Percentiles rank a stretch among this genome's conserved stretches.
Evolutionary conservation across 2,329 filamentous ascomycete genomes (phyloP).

Genomic region (Alternaria atra): DNA sequence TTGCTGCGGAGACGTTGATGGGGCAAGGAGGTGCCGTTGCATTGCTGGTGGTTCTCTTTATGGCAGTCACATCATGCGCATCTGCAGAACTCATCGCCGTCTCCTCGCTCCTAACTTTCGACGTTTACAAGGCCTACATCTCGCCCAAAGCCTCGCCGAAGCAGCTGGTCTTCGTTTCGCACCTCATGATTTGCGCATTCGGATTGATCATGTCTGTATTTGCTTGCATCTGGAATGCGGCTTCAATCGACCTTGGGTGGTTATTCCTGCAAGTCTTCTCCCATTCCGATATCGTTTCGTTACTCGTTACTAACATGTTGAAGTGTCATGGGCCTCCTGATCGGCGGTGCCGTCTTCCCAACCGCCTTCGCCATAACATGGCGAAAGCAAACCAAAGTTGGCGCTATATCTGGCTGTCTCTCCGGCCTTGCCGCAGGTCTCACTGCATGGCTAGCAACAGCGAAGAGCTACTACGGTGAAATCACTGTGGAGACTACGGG

Average conservation of each 20-base stretch:
- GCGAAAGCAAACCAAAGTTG: slow-evolving; percentile 45
- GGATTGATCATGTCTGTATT: slow-evolving; percentile 54
- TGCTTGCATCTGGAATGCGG: slow-evolving; percentile 49
- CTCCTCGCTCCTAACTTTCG: slow-evolving; percentile 53
- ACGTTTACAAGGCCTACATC: slow-evolving; percentile 57
- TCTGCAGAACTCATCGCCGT: slow-evolving; percentile 55
- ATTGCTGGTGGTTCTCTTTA: slow-evolving; percentile 44
- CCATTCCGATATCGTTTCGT: not conserved
- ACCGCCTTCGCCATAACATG: slow-evolving; percentile 50
- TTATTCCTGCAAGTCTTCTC: slow-evolving; percentile 43
- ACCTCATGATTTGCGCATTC: slow-evolving; percentile 53
- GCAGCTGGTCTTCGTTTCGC: slow-evolving; percentile 52
- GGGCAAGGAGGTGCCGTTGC: slow-evolving; percentile 43
- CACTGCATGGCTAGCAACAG: slow-evolving; percentile 50
- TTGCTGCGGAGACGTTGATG: slow-evolving; percentile 40
- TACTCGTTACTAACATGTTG: slow-evolving; percentile 15
- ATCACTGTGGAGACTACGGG: slow-evolving; percentile 53
- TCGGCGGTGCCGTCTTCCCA: slow-evolving; percentile 55
- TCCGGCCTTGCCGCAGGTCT: slow-evolving; percentile 47
- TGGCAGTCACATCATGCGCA: slow-evolving; percentile 48
- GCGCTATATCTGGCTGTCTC: slow-evolving; percentile 47
- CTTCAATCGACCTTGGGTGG: slow-evolving; percentile 54
- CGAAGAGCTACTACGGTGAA: slow-evolving; percentile 49
- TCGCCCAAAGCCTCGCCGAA: slow-evolving; percentile 47
- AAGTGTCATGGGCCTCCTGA: slow-evolving; percentile 53